Evolutionary conservation across 257 asterid genomes (phyloP), one percentile per base, ranked within the genome.

Genomic region (Cynanchum wilfordii): DNA sequence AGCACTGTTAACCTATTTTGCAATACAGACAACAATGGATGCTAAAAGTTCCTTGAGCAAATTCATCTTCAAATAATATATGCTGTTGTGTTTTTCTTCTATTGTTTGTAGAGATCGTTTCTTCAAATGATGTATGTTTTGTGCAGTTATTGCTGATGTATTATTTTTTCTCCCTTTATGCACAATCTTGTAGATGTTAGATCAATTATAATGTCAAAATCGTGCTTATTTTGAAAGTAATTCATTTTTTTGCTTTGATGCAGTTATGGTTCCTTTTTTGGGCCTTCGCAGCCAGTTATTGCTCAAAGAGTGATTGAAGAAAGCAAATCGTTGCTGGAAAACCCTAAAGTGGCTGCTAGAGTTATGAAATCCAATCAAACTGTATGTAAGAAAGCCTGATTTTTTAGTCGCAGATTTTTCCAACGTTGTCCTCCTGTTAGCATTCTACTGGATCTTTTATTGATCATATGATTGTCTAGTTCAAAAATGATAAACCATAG

Each of bases 251-350:
- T 44, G 25, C 33, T 68, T 72, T 57, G 33, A 65, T 79, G 84
- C 91, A 95, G 99, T 76, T 92, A 80, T 80, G 99, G 99, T 57
- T 88, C 97, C 75, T 95, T 95, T 82, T 95, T 95, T 80, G 99
- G 99, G 68, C 98, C 97, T 70, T 90, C 98, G 24, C 94, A 88
- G 79, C 98, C 98, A 13, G 87, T 87, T 80, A 95, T 95, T 81
- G 91, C 99, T 77, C 88, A 83, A 71, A 88, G 99, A 85, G 99
- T 95, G 50, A 90, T 95, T 81, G 92, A 95, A 83, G 97, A 92
- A 86, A 95, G 99, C 96, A 95, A 84, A 84, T 84, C 96, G 57
- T 78, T 95, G 77, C 66, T 89, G 82, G 98, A 95, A 82, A 95
- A 89, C 72, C 98, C 95, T 29, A 80, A 89, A 70, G 78, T 89